Evolutionary conservation across 2,329 filamentous ascomycete genomes (phyloP).

Genomic region (Colletotrichum tofieldiae): DNA sequence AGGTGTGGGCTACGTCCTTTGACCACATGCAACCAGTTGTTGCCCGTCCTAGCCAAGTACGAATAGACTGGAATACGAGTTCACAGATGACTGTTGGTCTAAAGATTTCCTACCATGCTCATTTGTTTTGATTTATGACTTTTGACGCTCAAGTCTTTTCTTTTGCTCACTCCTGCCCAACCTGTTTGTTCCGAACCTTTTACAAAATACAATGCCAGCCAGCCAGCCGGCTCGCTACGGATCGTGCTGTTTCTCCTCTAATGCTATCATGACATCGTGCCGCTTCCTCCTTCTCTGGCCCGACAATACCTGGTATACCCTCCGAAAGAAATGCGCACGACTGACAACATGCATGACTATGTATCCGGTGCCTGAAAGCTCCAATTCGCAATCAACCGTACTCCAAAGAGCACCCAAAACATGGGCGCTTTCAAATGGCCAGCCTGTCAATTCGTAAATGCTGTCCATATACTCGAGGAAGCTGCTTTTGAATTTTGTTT

Average conservation of each 20-base stretch:
- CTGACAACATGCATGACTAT: conserved; percentile 19
- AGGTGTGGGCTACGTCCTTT: no score
- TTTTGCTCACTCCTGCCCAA: conserved; percentile 8
- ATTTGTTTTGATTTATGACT: background rate
- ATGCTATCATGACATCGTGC: conserved; percentile 36
- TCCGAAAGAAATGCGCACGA: conserved; percentile 36
- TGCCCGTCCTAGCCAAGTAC: background rate
- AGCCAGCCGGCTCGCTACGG: conserved; percentile 5
- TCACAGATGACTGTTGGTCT: background rate
- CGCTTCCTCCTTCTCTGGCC: conserved; percentile 28
- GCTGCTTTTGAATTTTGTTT: conserved; percentile 29
- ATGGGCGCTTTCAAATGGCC: conserved; percentile 23
- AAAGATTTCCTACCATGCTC: background rate
- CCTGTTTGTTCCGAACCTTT: conserved; percentile 9
- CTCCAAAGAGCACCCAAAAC: conserved; percentile 21
- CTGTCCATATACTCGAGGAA: conserved; percentile 3
- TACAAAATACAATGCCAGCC: conserved; percentile 29
- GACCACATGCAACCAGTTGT: background rate
- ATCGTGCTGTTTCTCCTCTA: conserved; percentile 26
- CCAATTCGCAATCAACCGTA: conserved; percentile 21
- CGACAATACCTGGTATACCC: conserved; percentile 37
- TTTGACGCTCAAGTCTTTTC: conserved; percentile 7
- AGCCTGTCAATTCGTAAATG: conserved; percentile 17
- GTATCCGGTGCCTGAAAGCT: conserved; percentile 30
- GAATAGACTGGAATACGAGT: background rate